Percentiles rank a stretch among this genome's conserved stretches.
Conservation (phyloP, 305 asterid species). For the Vinca major region DNA sequence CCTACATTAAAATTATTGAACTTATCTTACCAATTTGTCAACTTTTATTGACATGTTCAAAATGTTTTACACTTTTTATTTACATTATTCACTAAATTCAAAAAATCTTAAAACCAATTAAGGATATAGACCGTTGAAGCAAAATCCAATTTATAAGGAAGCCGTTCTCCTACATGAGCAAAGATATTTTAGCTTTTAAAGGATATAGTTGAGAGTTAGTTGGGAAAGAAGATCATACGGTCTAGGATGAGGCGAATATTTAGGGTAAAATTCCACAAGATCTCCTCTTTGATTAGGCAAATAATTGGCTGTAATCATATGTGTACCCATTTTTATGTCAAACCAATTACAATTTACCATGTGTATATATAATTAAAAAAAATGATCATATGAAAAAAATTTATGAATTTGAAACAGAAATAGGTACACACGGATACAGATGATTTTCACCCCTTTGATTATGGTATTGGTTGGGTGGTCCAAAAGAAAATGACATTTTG, state of each 20-base stretch:
- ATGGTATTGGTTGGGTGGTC: constrained; percentile 1
- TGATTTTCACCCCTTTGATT: not conserved
- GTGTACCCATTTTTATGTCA: too few relatives aligned
- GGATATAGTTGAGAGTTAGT: not conserved
- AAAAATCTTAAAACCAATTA: too few relatives aligned
- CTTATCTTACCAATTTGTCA: too few relatives aligned
- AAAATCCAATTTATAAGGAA: constrained; percentile 1
- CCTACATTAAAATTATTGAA: too few relatives aligned
- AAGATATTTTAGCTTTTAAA: not conserved
- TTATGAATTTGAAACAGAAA: too few relatives aligned
- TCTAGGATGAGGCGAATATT: constrained; percentile 1
- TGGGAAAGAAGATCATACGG: constrained; percentile 5
- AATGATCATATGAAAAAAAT: too few relatives aligned
- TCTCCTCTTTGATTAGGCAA: constrained; percentile 1
- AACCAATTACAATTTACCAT: too few relatives aligned
- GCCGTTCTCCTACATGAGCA: not conserved
- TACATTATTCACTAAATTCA: not conserved
- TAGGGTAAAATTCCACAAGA: not conserved
- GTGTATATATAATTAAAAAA: too few relatives aligned
- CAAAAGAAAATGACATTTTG: not conserved
- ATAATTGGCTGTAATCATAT: too few relatives aligned
- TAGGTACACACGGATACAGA: too few relatives aligned
- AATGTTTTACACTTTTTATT: too few relatives aligned
- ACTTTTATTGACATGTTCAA: not conserved
- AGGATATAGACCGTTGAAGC: not conserved